Base-by-base conservation (phyloP, 2,329 filamentous ascomycete genomes). In the Ustulina deusta region DNA sequence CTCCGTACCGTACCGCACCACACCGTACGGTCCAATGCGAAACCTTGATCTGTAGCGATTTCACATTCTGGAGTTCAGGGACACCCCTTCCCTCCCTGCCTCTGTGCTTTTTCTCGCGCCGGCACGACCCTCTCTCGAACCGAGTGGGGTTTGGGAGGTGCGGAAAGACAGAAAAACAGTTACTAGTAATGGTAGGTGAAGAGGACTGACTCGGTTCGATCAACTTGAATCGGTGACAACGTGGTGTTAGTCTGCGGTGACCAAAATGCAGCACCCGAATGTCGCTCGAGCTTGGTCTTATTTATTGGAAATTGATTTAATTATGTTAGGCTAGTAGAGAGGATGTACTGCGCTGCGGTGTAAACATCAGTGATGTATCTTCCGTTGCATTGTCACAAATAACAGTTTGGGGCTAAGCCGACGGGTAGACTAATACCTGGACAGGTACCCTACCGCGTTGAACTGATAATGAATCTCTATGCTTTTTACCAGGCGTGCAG, bases 1-100 rank as follows among this genome's bases (percentile, higher is more conserved):
- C 74, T 65, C 73, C 73, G 73, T 71, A 74, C 73, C 73, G 74
- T 68, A 68, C 71, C 72, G 70, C 71, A 70, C 70, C 57, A 34
- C 29, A 59, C 29, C 49, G 62, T 55, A 59, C 54, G n/a, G 38
- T 49, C 46, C 57, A 56, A 56, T 34, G 57, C 56, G 38, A 63
- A 66, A 61, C 66, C 32, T 52, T 66, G 62, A 55, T 67, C 40
- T 29, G 29, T n/a, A n/a, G 15, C 6, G 48, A 32, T 55, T 36
- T 51, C 60, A 20, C 42, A 38, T 34, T 55, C 51, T 51, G 42
- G 61, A 44, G 29, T 38, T 25, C 40, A 62, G 55, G 63, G 54
- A 49, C 46, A 13, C 13, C 22, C 42, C 27, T 36, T 17, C 22
- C 46, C 20, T 36, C 51, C 44, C 54, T 20, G 25, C 40, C 40